These are phyloP conservation scores for Achaetomium macrosporum DNA, from an alignment of 2,329 filamentous ascomycete species.

Conservation along the genomic window DNA sequence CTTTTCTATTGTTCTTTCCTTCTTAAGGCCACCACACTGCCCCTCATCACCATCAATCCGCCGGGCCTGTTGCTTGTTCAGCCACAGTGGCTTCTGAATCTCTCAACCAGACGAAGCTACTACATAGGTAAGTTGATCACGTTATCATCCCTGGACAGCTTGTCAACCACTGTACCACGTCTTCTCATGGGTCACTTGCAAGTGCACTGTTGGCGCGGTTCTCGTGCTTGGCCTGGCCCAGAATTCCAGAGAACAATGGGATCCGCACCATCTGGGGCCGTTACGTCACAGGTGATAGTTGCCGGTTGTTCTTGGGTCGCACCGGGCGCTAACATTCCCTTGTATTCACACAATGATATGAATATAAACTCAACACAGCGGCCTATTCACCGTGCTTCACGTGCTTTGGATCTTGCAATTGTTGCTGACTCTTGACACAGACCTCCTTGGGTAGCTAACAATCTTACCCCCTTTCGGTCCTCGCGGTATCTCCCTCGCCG, in stretches of 20 bases:
- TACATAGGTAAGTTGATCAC: not conserved
- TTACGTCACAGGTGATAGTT: constrained; percentile 18
- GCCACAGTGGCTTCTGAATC: too few species aligned
- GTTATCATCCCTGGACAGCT: too few species aligned
- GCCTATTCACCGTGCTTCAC: not conserved
- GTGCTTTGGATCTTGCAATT: not conserved
- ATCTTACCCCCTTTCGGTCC: not conserved
- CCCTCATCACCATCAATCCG: not conserved
- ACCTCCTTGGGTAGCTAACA: not conserved
- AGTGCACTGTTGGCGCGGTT: not conserved
- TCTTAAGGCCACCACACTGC: not conserved
- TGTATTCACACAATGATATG: not conserved
- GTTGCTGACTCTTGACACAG: not conserved
- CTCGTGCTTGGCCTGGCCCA: not conserved
- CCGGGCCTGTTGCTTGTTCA: too few species aligned
- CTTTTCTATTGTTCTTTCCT: not conserved
- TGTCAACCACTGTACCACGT: too few species aligned
- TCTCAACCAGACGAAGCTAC: too few species aligned
- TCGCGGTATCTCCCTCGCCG: too few species aligned
- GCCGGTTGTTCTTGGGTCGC: constrained; percentile 2
- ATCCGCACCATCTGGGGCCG: constrained; percentile 7
- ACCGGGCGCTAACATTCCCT: constrained; percentile 2
- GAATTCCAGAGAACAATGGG: not conserved
- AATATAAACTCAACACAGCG: not conserved
- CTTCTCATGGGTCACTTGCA: not conserved